phyloP scores from a whole-genome alignment of 2,329 filamentous ascomycete species.

The Samsoniella hepiali region DNA sequence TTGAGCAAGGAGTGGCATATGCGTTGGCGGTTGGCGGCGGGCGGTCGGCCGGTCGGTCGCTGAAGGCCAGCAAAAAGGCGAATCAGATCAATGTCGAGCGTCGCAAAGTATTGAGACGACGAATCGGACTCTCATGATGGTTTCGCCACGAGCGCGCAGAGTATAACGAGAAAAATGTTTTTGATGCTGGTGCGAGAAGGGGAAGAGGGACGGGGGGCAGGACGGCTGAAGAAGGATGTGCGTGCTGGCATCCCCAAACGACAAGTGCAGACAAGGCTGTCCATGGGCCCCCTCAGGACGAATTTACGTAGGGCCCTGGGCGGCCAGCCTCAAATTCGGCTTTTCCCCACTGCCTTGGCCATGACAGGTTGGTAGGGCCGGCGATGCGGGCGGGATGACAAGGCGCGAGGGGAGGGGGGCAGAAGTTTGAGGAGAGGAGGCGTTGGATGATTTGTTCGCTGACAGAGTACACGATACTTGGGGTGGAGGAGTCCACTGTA shows the following conservation, averaged over 20 bases:
- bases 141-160: background rate
- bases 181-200: background rate
- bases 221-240: background rate
- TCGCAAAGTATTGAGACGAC: background rate
- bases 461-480: background rate
- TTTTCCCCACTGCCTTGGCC: background rate
- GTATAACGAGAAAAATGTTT: background rate
- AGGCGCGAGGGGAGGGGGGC: background rate
- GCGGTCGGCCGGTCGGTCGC: background rate
- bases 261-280: background rate
- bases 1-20: background rate
- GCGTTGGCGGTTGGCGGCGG: background rate
- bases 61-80: background rate
- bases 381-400: background rate
- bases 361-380: background rate
- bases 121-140: background rate
- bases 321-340: background rate
- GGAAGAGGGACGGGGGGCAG: background rate
- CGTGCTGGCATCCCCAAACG: background rate
- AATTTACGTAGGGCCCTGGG: background rate
- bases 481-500: background rate
- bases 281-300: background rate
- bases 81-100: slow-evolving; percentile 3
- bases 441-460: background rate
- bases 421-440: background rate